Base-by-base conservation (phyloP, 2,329 filamentous ascomycete species). In the Neopestalotiopsis sp. region DNA sequence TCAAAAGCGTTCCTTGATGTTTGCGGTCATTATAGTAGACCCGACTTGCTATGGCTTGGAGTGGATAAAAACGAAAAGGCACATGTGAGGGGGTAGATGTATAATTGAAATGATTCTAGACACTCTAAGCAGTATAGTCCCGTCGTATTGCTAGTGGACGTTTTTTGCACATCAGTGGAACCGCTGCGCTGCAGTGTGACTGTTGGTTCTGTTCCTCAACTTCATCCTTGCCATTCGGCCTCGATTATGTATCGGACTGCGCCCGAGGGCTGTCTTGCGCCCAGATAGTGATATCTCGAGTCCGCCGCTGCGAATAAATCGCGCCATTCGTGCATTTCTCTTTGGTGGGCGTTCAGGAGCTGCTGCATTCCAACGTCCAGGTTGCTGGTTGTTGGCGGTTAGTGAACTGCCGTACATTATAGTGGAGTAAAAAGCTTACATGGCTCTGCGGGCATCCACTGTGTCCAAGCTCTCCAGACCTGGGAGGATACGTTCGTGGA, bases 11-110 rank as follows among this genome's bases (percentile, higher is more conserved):
- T 85, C 69, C 71, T 83, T 1, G 85, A 87, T 73, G 79, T 79
- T 5, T 75, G 78, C 56, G 85, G 85, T 0, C 85, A 87, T 76
- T 87, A 87, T 69, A 82, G 79, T 58, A 75, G 85, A 53, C 85
- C 85, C 4, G 86, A 88, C 71, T 72, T 87, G 71, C 74, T 87
- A 65, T 87, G 85, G 84, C 73, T 87, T 20, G 84, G 83, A 10
- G 73, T 74, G 2, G 73, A 75, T 57, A 14, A 4, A 13, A 42
- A 30, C 7, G 38, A 38, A 4, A 63, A 63, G 30, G 34, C 14
- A 5, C 45, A n/a, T 4, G 45, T 49, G 5, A 49, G 45, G 45
- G 45, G 14, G 14, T 13, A 14, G 42, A 49, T 24, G 24, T 24
- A 3, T 24, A 24, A 24, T 24, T 24, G 2, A 24, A 24, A 24